Evolutionary conservation across 768 basidiomycete species (phyloP).

Genomic region (Scleroderma citrinum): DNA sequence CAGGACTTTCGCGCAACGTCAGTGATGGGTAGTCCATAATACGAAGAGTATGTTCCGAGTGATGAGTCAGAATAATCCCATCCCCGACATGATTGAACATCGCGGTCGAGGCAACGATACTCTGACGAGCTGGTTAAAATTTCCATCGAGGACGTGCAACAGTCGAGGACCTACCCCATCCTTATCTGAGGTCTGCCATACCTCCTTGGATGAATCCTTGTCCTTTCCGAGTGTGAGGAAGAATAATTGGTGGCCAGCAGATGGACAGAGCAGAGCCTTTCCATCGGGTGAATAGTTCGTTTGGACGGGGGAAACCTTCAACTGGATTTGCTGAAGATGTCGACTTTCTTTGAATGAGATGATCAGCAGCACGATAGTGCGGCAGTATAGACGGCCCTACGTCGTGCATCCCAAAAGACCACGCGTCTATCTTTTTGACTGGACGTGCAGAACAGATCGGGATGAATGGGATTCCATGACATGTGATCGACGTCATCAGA

Average conservation of each 20-base stretch:
- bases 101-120: slow-evolving; percentile 53
- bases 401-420: slow-evolving; percentile 82
- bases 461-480: slow-evolving; percentile 82
- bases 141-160: not conserved
- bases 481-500: slow-evolving; percentile 77
- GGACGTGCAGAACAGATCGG: slow-evolving; percentile 76
- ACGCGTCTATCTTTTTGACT: slow-evolving; percentile 70
- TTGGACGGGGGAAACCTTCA: slow-evolving; percentile 59
- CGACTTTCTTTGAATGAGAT: slow-evolving; percentile 52
- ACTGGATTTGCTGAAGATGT: slow-evolving; percentile 49
- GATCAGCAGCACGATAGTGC: slow-evolving; percentile 5
- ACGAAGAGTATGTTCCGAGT: slow-evolving; percentile 58
- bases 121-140: slow-evolving; percentile 22
- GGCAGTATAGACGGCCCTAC: slow-evolving; percentile 35
- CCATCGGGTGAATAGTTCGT: slow-evolving; percentile 73
- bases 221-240: slow-evolving; percentile 55
- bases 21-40: slow-evolving; percentile 67
- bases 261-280: slow-evolving; percentile 55
- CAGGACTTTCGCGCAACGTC: slow-evolving; percentile 50
- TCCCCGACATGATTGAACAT: slow-evolving; percentile 76
- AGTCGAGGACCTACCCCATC: slow-evolving; percentile 15
- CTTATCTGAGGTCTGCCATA: slow-evolving; percentile 38
- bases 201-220: slow-evolving; percentile 46
- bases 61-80: slow-evolving; percentile 60
- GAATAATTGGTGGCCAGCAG: slow-evolving; percentile 53